Evolutionary conservation across 768 basidiomycete species (phyloP).

Genomic region (Pleurotus salmoneostramineus): DNA sequence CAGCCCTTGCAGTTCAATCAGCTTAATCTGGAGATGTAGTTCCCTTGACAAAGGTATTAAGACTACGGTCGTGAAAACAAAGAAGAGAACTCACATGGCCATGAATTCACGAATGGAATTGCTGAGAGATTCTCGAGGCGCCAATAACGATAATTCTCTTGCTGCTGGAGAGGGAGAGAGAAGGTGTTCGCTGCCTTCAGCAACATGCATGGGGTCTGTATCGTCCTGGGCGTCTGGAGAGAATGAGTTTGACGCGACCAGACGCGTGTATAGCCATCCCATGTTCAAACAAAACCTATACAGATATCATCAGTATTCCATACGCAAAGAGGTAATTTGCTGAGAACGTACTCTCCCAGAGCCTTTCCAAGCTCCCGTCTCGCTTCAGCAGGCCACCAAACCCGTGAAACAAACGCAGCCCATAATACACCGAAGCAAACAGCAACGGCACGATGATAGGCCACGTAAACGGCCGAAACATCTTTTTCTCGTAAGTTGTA

Average conservation of each 20-base stretch:
- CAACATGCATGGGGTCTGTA: slow-evolving; percentile 12
- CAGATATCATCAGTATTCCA: background rate
- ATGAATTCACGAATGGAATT: slow-evolving; percentile 83
- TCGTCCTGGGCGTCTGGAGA: slow-evolving; percentile 40
- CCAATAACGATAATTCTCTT: slow-evolving; percentile 23
- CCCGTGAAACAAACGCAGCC: slow-evolving; percentile 83
- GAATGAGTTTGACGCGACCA: slow-evolving; percentile 86
- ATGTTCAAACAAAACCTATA: slow-evolving; percentile 86
- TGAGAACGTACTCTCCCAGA: slow-evolving; percentile 70
- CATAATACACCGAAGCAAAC: slow-evolving; percentile 86
- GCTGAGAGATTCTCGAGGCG: slow-evolving; percentile 36
- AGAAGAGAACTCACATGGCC: slow-evolving; percentile 65
- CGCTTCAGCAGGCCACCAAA: slow-evolving; percentile 97
- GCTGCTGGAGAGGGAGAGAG: slow-evolving; percentile 12
- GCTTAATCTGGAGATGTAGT: slow-evolving; percentile 86
- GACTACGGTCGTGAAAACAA: background rate
- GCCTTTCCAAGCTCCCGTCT: slow-evolving; percentile 80
- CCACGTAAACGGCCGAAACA: slow-evolving; percentile 63
- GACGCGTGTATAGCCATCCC: slow-evolving; percentile 90
- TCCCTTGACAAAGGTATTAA: slow-evolving; percentile 55
- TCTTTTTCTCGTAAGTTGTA: slow-evolving; percentile 74
- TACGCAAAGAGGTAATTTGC: background rate
- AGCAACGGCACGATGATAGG: slow-evolving; percentile 71
- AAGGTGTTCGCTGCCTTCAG: slow-evolving; percentile 5
- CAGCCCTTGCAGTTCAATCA: slow-evolving; percentile 83